phyloP scores from a whole-genome alignment of 208 protist genomes.

The Porcisia hertigi region DNA sequence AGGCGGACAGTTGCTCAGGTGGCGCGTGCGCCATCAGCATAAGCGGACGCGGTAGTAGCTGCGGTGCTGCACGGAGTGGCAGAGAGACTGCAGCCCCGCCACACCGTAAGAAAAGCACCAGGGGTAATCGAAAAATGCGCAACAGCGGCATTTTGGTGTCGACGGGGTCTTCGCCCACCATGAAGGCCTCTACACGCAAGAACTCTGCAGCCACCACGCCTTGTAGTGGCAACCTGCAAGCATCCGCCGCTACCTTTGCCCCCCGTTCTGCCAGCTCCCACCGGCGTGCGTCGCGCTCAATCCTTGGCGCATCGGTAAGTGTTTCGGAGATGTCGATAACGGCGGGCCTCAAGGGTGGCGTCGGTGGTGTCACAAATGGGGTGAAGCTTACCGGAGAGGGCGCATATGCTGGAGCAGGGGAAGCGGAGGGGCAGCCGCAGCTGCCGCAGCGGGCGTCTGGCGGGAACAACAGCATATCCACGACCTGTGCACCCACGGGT shows the following conservation, averaged over 20 bases:
- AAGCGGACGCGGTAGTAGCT: background rate
- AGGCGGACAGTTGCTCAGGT: background rate
- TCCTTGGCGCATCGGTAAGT: slow-evolving; percentile 22
- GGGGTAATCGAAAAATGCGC: slow-evolving; percentile 5
- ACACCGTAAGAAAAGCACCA: slow-evolving; percentile 1
- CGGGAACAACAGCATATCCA: slow-evolving; percentile 5
- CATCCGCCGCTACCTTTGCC: background rate
- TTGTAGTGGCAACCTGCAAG: background rate
- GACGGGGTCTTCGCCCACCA: slow-evolving; percentile 4
- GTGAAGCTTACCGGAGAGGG: background rate
- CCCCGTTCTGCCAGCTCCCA: background rate
- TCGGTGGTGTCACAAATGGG: background rate
- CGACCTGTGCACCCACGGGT: slow-evolving; percentile 6
- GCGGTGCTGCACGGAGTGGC: background rate
- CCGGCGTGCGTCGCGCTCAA: slow-evolving; percentile 16
- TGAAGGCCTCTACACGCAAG: slow-evolving; percentile 7
- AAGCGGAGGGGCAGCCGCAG: background rate
- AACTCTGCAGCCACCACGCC: slow-evolving; percentile 13
- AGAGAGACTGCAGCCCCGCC: background rate
- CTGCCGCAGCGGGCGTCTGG: slow-evolving; percentile 1
- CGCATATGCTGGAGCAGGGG: background rate
- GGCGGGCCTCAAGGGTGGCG: background rate
- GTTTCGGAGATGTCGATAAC: slow-evolving; percentile 27
- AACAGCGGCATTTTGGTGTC: slow-evolving; percentile 11
- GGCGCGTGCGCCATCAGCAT: background rate